phyloP scores from a whole-genome alignment of 2,329 filamentous ascomycete genomes.

The Fusarium camptoceras region DNA sequence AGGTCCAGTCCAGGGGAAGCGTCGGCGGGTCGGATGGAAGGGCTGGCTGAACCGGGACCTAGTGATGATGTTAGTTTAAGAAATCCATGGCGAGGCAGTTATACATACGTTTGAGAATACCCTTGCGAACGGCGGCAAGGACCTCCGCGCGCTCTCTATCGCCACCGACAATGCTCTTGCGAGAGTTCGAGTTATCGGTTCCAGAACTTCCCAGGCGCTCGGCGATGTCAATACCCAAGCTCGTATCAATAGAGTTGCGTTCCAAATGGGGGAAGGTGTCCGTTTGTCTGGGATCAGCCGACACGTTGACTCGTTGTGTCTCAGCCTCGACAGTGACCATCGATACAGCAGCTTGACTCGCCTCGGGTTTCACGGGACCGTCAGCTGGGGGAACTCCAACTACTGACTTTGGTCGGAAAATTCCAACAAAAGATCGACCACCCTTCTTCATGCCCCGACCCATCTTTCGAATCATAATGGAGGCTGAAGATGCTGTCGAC shows the following conservation, averaged over 20 bases:
- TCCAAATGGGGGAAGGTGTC: slow-evolving; percentile 84
- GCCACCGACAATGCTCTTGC: slow-evolving; percentile 91
- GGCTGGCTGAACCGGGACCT: slow-evolving; percentile 72
- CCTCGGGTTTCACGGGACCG: slow-evolving; percentile 67
- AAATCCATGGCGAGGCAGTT: not conserved
- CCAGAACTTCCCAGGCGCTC: slow-evolving; percentile 68
- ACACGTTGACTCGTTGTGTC: slow-evolving; percentile 83
- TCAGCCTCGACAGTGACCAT: slow-evolving; percentile 98
- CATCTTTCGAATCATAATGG: slow-evolving; percentile 98
- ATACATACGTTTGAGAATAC: slow-evolving; percentile 86
- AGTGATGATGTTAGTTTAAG: slow-evolving; percentile 29
- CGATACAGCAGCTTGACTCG: slow-evolving; percentile 85
- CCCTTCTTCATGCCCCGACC: slow-evolving; percentile 98
- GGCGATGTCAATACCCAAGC: slow-evolving; percentile 58
- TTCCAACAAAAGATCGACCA: slow-evolving; percentile 87
- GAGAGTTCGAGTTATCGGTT: slow-evolving; percentile 70
- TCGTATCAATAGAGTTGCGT: slow-evolving; percentile 80
- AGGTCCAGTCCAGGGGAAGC: slow-evolving; percentile 66
- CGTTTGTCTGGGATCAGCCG: slow-evolving; percentile 74
- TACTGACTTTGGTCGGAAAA: slow-evolving; percentile 95
- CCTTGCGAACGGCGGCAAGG: slow-evolving; percentile 91
- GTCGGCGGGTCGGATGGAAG: slow-evolving; percentile 73
- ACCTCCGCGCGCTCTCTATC: slow-evolving; percentile 93
- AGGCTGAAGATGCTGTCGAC: slow-evolving; percentile 89
- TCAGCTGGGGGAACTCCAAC: slow-evolving; percentile 82